Evolutionary conservation across 2,329 filamentous ascomycete genomes (phyloP).

Genomic region (Camptophora hylomeconis): DNA sequence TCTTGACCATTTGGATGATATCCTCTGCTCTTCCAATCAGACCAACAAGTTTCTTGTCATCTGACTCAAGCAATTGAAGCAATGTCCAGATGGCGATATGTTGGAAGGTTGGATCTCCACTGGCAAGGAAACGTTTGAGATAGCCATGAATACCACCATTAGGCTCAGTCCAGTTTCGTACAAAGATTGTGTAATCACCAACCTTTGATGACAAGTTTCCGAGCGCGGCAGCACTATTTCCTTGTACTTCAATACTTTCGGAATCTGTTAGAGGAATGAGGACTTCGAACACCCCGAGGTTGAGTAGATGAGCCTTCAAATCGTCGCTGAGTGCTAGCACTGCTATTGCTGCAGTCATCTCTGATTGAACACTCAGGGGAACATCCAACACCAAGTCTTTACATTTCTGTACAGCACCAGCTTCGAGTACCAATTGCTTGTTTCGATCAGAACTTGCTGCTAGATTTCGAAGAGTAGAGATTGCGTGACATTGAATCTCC

Average conservation of each 20-base stretch:
- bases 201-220: slow-evolving; percentile 97
- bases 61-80: slow-evolving; percentile 86
- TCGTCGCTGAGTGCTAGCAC: slow-evolving; percentile 93
- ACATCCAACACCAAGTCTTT: slow-evolving; percentile 92
- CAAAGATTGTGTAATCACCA: slow-evolving; percentile 91
- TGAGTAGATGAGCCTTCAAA: slow-evolving; percentile 79
- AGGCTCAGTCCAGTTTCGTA: slow-evolving; percentile 84
- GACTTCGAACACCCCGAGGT: slow-evolving; percentile 89
- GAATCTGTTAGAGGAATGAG: slow-evolving; percentile 91
- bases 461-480: slow-evolving; percentile 88
- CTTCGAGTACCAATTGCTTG: slow-evolving; percentile 93
- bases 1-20: slow-evolving; percentile 81
- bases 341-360: slow-evolving; percentile 99
- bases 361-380: slow-evolving; percentile 86
- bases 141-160: slow-evolving; percentile 94
- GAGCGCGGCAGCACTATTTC: slow-evolving; percentile 89
- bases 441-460: slow-evolving; percentile 95
- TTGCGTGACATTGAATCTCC: slow-evolving; percentile 97
- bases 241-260: slow-evolving; percentile 92
- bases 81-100: slow-evolving; percentile 99
- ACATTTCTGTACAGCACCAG: slow-evolving; percentile 95
- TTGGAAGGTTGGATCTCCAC: slow-evolving; percentile 93
- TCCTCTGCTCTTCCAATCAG: slow-evolving; percentile 83
- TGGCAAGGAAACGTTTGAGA: slow-evolving; percentile 79
- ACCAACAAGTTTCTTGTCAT: slow-evolving; percentile 77